A percentile compares a stretch with the other conserved stretches of the same genome.
phyloP scores from a whole-genome alignment of 768 basidiomycete species.

The Tubosaeta sp. region DNA sequence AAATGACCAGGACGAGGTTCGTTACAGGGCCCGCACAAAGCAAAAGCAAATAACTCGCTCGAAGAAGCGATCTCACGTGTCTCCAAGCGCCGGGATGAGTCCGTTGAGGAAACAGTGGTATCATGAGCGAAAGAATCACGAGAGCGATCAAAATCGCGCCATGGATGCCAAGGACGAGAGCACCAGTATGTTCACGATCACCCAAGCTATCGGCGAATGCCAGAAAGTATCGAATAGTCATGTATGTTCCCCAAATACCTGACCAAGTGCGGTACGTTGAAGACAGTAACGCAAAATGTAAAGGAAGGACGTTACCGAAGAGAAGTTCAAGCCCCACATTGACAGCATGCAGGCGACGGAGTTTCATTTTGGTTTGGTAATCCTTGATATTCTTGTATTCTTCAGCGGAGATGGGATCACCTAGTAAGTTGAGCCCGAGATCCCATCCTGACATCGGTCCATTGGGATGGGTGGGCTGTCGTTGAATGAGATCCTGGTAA shows the following conservation, averaged over 20 bases:
- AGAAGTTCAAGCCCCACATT: slow-evolving; percentile 29
- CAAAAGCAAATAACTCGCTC: slow-evolving; percentile 41
- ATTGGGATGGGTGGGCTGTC: slow-evolving; percentile 43
- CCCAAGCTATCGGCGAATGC: slow-evolving; percentile 47
- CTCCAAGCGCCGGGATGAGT: slow-evolving; percentile 7
- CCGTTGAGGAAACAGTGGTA: slow-evolving; percentile 33
- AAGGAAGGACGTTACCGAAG: slow-evolving; percentile 30
- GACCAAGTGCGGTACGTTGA: not conserved
- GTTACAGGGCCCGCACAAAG: slow-evolving; percentile 49
- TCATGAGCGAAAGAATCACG: slow-evolving; percentile 37
- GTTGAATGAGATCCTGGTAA: slow-evolving; percentile 36
- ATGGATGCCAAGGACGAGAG: slow-evolving; percentile 24
- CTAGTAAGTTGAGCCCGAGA: slow-evolving; percentile 26
- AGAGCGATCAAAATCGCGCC: slow-evolving; percentile 22
- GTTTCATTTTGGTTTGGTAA: slow-evolving; percentile 23
- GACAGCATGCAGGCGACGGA: slow-evolving; percentile 32
- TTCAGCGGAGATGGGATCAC: slow-evolving; percentile 27
- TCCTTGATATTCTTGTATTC: slow-evolving; percentile 33
- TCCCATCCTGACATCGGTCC: slow-evolving; percentile 29
- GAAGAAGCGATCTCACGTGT: slow-evolving; percentile 26
- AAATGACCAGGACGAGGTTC: slow-evolving; percentile 51
- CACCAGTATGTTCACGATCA: slow-evolving; percentile 35
- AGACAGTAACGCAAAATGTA: not conserved
- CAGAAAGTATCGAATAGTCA: slow-evolving; percentile 59
- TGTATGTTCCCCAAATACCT: slow-evolving; percentile 63